Base-by-base conservation (phyloP, 306 rosid genomes). In the Senna siamea region DNA sequence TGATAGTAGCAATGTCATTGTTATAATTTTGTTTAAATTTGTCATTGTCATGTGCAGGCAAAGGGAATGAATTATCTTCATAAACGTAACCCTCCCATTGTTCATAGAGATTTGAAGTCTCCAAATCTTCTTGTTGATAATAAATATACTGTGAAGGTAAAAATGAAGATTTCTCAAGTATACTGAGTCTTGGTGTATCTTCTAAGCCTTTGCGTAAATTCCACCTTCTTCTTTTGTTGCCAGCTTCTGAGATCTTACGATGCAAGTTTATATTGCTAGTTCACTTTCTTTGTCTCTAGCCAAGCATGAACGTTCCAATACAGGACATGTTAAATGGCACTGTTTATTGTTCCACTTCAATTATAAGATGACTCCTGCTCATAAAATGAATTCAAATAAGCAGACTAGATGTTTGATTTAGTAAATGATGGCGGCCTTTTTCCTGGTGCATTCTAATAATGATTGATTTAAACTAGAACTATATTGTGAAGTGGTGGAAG, bases 31-130 rank as follows among this genome's bases (percentile, higher is more conserved):
- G 32, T 57, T 71, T 55, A 53, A 63, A 51, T 74, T 51, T 72
- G 47, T 60, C 59, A 59, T 64, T 75, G 63, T 84, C 67, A 71
- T 51, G 64, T 70, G 60, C 90, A 92, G 97, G 97, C 93, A 55
- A 92, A 89, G 79, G 97, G 97, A 53, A 89, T 92, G 97, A 92
- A 92, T 88, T 92, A 92, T 87, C 96, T 92, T 43, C 97, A 92
- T 74, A 92, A 83, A 70, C 85, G 89, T 43, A 88, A 92, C 58
- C 97, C 97, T 75, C 97, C 97, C 20, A 86, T 92, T 66, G 93
- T 92, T 79, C 97, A 92, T 84, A 88, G 96, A 72, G 97, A 92
- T 84, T 70, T 92, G 76, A 92, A 92, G 81, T 92, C 97, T 54
- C 97, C 96, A 35, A 92, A 92, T 80, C 97, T 92, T 83, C 84